These are phyloP conservation scores for Quercus robur DNA, from an alignment of 306 rosid genomes.

Conservation along the genomic window DNA sequence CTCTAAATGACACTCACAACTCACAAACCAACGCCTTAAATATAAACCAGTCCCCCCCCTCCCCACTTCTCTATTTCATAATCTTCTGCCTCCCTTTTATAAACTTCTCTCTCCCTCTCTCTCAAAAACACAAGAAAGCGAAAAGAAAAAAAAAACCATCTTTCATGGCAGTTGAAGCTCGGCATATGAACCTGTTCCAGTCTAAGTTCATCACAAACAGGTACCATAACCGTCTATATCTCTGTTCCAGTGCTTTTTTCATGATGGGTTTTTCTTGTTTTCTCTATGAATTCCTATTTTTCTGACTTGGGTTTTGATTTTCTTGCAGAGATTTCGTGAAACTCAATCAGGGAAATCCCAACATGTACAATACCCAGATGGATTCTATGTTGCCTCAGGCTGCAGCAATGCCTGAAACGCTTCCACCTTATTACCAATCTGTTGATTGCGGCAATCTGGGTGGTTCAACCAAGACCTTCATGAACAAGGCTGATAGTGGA, in stretches of 20 bases:
- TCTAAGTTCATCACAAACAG: slow-evolving; percentile 51
- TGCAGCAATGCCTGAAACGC: slow-evolving; percentile 36
- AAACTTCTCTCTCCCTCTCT: background rate
- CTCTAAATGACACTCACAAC: slow-evolving; percentile 15
- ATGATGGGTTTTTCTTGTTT: background rate
- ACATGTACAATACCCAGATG: slow-evolving; percentile 28
- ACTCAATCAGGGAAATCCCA: slow-evolving; percentile 2
- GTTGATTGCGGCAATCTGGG: slow-evolving; percentile 27
- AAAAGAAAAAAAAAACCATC: slow-evolving; percentile 11
- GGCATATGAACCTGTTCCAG: slow-evolving; percentile 49
- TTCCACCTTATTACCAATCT: slow-evolving; percentile 37
- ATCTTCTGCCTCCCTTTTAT: slow-evolving; percentile 28
- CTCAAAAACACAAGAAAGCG: slow-evolving; percentile 12
- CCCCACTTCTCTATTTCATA: slow-evolving; percentile 52
- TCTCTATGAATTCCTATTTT: background rate
- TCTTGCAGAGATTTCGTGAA: slow-evolving; percentile 50
- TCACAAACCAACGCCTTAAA: slow-evolving; percentile 32
- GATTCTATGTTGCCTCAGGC: slow-evolving; percentile 31
- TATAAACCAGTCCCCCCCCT: slow-evolving; percentile 14
- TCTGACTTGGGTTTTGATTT: background rate
- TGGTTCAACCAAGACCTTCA: slow-evolving; percentile 14
- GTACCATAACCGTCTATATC: slow-evolving; percentile 4
- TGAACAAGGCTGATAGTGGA: slow-evolving; percentile 62
- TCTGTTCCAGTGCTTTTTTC: too few species aligned
- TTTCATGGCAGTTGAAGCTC: slow-evolving; percentile 87